Evolutionary conservation across 495 filamentous ascomycete species (phyloP), one percentile per base, ranked within the genome.

Genomic region (Penicillium cosmopolitanum): DNA sequence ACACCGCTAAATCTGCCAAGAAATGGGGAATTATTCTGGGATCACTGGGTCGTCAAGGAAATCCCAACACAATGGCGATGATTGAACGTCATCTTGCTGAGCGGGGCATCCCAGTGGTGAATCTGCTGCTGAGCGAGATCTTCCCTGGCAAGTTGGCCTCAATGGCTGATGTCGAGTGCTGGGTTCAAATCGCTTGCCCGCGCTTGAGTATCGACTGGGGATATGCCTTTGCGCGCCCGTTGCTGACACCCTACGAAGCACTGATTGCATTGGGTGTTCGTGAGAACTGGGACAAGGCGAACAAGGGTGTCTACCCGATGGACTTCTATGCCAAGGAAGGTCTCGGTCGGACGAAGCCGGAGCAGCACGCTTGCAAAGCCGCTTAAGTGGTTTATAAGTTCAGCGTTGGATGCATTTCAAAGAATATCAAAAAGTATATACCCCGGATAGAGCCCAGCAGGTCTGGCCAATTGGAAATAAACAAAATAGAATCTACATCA

Each of bases 151-250:
- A 98, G 70, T 74, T 98, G 54, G 93, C 89, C 0, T 83, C 94
- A 78, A 96, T 98, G 91, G 65, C 69, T 25, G 93, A 98, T 69
- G 89, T 98, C 6, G 95, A 96, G 63, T 94, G 91, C 58, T 98
- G 95, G 95, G 93, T 98, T 35, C 95, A 98, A 74, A 91, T 98
- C 43, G 95, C 95, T 9, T 98, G 95, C 79, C 95, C 95, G 8
- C 75, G 95, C 28, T 66, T 98, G 66, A 96, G 92, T 71, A 98
- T 98, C 58, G 95, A 98, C 77, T 98, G 95, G 95, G 95, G 95
- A 0, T 98, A 98, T 78, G 95, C 96, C 13, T 98, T 98, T 73
- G 81, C 89, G 5, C 79, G 90, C 34, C 95, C 95, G 34, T 68
- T 98, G 61, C 69, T 98, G 67, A 98, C 93, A 48, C 94, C 95